Base-by-base conservation (phyloP, 2,329 filamentous ascomycete genomes). In the Alternaria gansuensis region DNA sequence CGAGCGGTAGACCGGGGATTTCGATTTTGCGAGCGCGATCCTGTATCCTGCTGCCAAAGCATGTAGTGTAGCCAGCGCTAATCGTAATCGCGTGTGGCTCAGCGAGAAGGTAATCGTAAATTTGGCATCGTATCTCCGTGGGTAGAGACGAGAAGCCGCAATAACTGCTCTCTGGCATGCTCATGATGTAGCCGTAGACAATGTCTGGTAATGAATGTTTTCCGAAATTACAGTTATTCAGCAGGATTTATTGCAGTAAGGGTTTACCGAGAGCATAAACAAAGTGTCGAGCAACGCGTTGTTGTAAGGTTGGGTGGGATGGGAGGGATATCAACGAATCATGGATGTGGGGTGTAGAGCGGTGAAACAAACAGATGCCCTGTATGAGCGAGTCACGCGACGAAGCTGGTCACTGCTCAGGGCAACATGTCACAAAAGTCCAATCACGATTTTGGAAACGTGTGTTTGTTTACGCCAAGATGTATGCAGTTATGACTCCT, bases 41-140 rank as follows among this genome's bases (percentile, higher is more conserved):
- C 40, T 62, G 59, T 51, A 78, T 73, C 17, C 66, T 61, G 46
- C 70, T 64, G 7, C 67, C 63, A 55, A 75, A 66, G 45, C 65
- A 72, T 17, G 69, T 70, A 26, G 77, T 60, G 51, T 74, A 67
- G 28, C 75, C 76, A 21, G 72, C 76, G 45, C 75, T 73, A n/a
- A 81, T 74, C 14, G 79, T 80, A 31, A 80, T 72, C 14, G 64
- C 62, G 28, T 74, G 68, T 31, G 67, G 61, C 53, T 78, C 75
- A 55, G 73, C 67, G 24, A 80, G 70, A 17, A 77, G 74, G 56
- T 75, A 75, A 33, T 75, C 71, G 69, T 81, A 81, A 49, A 81
- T 79, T 14, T 75, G 68, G 36, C 80, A 78, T 43, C 79, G 74
- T 24, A 81, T 62, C 66, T 81, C 79, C 21, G 74, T 69, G 4